Conservation (phyloP, 1,284 basidiomycete species). For the Cutaneotrichosporon cutaneum region DNA sequence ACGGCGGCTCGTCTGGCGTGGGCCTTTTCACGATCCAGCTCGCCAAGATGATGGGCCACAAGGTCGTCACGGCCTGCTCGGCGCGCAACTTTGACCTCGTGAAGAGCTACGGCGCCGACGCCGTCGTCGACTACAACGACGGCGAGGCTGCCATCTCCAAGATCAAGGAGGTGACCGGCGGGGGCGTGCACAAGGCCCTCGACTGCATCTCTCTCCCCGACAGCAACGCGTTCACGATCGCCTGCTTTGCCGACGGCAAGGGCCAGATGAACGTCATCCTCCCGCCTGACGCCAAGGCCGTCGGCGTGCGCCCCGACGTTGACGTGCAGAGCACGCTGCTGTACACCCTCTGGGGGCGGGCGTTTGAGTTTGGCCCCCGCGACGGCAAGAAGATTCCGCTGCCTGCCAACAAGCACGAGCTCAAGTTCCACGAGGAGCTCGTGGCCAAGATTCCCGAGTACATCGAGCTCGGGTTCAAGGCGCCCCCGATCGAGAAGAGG, state of each 20-base stretch:
- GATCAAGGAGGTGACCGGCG: slow-evolving; percentile 39
- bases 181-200: slow-evolving; percentile 35
- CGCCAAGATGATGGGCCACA: slow-evolving; percentile 54
- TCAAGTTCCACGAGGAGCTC: slow-evolving; percentile 32
- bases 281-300: slow-evolving; percentile 22
- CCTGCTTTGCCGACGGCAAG: slow-evolving; percentile 31
- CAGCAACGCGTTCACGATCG: slow-evolving; percentile 32
- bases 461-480: slow-evolving; percentile 33
- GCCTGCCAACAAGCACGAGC: slow-evolving; percentile 29
- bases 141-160: slow-evolving; percentile 26
- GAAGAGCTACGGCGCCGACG: slow-evolving; percentile 55
- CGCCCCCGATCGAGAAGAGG: slow-evolving; percentile 33
- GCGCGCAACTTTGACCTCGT: slow-evolving; percentile 53
- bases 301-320: slow-evolving; percentile 27
- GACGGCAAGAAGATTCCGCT: slow-evolving; percentile 18
- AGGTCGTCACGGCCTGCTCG: slow-evolving; percentile 54
- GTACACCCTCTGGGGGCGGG: slow-evolving; percentile 42
- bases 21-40: slow-evolving; percentile 57
- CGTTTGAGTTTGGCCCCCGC: slow-evolving; percentile 37
- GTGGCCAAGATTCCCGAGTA: slow-evolving; percentile 28
- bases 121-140: slow-evolving; percentile 37
- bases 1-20: slow-evolving; percentile 55
- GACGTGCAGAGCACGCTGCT: slow-evolving; percentile 39
- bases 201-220: slow-evolving; percentile 43
- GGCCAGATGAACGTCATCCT: slow-evolving; percentile 39